phyloP scores from a whole-genome alignment of 1,284 basidiomycete species.

The Cystobasidium slooffiae region DNA sequence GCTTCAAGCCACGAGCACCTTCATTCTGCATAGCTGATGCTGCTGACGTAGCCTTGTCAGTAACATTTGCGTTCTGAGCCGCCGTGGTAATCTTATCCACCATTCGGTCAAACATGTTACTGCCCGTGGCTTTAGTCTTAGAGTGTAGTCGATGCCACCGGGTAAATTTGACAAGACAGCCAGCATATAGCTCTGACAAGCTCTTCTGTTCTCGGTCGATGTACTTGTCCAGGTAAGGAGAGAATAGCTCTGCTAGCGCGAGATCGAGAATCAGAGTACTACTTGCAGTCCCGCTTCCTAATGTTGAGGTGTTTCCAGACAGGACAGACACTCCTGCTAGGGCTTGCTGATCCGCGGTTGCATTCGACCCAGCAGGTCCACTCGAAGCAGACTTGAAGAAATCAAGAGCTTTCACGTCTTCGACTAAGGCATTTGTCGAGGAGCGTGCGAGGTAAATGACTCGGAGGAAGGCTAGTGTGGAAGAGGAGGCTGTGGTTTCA shows the following conservation, averaged over 20 bases:
- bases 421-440: constrained; percentile 77
- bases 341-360: constrained; percentile 58
- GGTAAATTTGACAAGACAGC: constrained; percentile 75
- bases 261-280: constrained; percentile 87
- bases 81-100: constrained; percentile 85
- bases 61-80: constrained; percentile 59
- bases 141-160: constrained; percentile 68
- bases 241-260: constrained; percentile 93
- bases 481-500: constrained; percentile 71
- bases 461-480: constrained; percentile 88
- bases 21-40: constrained; percentile 55
- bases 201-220: constrained; percentile 90
- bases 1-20: constrained; percentile 48
- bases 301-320: constrained; percentile 8
- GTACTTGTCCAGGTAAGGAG: constrained; percentile 88
- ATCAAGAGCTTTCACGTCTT: constrained; percentile 92
- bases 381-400: constrained; percentile 61
- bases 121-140: constrained; percentile 64
- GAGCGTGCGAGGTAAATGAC: constrained; percentile 85
- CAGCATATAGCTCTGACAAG: constrained; percentile 79
- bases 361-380: constrained; percentile 20
- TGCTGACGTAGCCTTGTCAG: constrained; percentile 21
- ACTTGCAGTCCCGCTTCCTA: constrained; percentile 50
- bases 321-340: constrained; percentile 58
- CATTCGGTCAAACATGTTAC: constrained; percentile 82